phyloP scores from a whole-genome alignment of 176 grass and related monocot genomes.

The Rhynchospora tenuis region DNA sequence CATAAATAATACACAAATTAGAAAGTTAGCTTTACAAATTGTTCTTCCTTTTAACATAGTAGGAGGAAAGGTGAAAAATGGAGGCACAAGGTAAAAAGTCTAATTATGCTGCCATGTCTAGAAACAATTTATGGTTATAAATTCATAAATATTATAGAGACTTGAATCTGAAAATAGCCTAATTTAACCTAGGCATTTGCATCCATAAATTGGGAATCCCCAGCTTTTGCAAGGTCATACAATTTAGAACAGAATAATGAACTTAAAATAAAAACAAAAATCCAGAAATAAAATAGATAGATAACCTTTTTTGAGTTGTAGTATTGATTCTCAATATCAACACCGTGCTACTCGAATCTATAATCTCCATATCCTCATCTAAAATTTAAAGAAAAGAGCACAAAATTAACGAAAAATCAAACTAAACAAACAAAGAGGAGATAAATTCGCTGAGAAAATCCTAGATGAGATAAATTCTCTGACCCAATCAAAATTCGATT shows the following conservation, averaged over 20 bases:
- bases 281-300: slow-evolving; percentile 1
- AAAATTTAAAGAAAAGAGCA: slow-evolving; percentile 4
- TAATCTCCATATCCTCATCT: slow-evolving; percentile 99
- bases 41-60: neutral
- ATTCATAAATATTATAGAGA: neutral
- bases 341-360: slow-evolving; percentile 97
- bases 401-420: slow-evolving; percentile 14
- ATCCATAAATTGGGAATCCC: neutral
- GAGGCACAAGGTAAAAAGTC: neutral
- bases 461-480: slow-evolving; percentile 11
- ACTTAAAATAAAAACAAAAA: neutral
- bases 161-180: neutral
- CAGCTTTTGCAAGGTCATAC: neutral
- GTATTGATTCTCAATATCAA: slow-evolving; percentile 99
- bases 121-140: neutral
- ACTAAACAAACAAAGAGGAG: neutral
- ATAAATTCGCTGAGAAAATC: slow-evolving; percentile 8
- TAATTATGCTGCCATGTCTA: neutral
- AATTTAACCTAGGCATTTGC: neutral
- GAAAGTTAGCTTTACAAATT: neutral
- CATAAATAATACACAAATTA: neutral
- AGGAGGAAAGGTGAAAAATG: neutral
- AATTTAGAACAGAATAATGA: neutral
- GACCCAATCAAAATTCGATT: too few relatives aligned
- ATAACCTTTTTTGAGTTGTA: slow-evolving; percentile 99